Evolutionary conservation across 169 alveolate genomes (phyloP), one percentile per base, ranked within the genome.

Genomic region (Plasmodium knowlesi): DNA sequence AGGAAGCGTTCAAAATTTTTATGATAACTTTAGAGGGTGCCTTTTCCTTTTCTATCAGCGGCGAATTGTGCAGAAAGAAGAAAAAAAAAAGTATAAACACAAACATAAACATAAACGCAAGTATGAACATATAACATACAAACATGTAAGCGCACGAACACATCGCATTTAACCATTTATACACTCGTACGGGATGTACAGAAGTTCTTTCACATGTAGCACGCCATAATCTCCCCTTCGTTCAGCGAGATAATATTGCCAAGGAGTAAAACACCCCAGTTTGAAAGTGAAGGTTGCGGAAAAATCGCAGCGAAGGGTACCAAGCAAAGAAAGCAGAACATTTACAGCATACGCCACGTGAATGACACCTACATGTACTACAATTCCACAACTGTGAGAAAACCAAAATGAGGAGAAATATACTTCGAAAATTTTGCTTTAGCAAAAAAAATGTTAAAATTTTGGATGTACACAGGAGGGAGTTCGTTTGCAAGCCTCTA

Each of bases 381-480:
- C 82, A 79, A 10, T 28, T 61, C 57, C 43, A 30, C 72, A 79
- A 67, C 39, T 67, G 73, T 89, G 78, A 73, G 41, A 61, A 54
- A 34, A 39, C 79, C 67, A 74, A 74, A 46, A 89, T 89, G 94
- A 89, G 82, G 50, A 89, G 70, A 79, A 72, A 89, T 32, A 78
- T 89, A 34, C 46, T 89, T 79, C 82, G 73, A 89, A 78, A 79
- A 32, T 12, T 89, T 79, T 22, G 54, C 25, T 12, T 30, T 37
- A 78, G 71, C 46, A 72, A 61, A 61, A 54, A 79, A 28, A 89
- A 73, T 89, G 82, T 43, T 16, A 89, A 79, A 37, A 19, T 46
- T 4, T 54, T 43, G 34, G 72, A 79, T 50, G 46, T 46, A 34
- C 71, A 10, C 28, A 79, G 50, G 67, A 78, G 94, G 43, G 84